Evolutionary conservation across 1,284 basidiomycete species (phyloP).

Genomic region (Xerocomus minutiporus): DNA sequence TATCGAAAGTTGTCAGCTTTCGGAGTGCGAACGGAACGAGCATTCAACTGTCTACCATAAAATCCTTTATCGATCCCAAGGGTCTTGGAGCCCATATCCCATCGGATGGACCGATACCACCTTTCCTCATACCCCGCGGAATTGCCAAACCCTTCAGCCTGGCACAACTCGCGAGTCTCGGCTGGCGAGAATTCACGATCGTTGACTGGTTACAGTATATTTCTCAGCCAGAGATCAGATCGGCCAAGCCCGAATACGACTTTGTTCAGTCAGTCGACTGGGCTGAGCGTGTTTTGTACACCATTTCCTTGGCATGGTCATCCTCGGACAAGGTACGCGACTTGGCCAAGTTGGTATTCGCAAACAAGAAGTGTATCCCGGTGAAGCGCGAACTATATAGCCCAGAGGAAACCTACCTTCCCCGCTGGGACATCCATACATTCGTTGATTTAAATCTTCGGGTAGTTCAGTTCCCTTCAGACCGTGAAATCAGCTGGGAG

Average conservation of each 20-base stretch:
- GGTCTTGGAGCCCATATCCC: constrained; percentile 28
- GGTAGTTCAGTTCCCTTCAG: not conserved
- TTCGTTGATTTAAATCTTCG: not conserved
- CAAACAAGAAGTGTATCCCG: constrained; percentile 69
- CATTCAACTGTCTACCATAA: constrained; percentile 52
- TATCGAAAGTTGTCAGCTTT: not conserved
- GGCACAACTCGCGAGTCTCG: constrained; percentile 57
- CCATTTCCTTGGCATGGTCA: constrained; percentile 72
- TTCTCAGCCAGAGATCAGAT: constrained; percentile 41
- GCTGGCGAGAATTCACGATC: constrained; percentile 76
- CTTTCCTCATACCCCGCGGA: constrained; percentile 42
- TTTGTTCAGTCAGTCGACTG: constrained; percentile 64
- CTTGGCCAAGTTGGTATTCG: constrained; percentile 54
- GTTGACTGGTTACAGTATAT: constrained; percentile 73
- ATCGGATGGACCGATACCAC: constrained; percentile 73
- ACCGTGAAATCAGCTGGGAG: not conserved
- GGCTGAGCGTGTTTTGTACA: constrained; percentile 72
- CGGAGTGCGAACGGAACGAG: constrained; percentile 27
- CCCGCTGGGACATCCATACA: not conserved
- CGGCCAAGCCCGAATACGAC: constrained; percentile 50
- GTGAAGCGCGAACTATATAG: constrained; percentile 69
- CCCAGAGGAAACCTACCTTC: not conserved
- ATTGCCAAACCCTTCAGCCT: constrained; percentile 40
- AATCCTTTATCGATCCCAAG: constrained; percentile 71
- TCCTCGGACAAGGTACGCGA: constrained; percentile 28